Evolutionary conservation across 176 grass and related monocot species (phyloP), one percentile per base, ranked within the genome.

Genomic region (Puccinellia tenuiflora): DNA sequence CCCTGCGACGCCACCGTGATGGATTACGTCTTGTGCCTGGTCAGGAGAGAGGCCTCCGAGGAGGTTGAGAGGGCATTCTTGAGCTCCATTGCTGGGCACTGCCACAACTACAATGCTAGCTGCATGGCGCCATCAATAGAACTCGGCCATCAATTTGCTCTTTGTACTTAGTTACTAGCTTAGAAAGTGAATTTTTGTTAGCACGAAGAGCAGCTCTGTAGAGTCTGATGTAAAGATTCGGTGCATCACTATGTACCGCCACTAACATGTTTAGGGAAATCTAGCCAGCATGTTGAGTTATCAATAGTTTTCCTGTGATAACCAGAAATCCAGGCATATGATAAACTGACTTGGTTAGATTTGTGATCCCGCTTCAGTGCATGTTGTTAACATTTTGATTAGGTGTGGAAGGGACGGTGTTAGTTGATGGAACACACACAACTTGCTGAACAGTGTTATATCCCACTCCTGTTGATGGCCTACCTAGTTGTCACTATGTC

Each of bases 1-100:
- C 75, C 79, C 0, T 95, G 79, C 10, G 87, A 95, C 10, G 81
- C 78, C 26, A 48, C 26, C 0, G 81, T 76, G 29, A 74, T 92
- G 74, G 85, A 95, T 31, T 90, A 95, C 20, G 79, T 66, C 0
- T 26, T 92, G 63, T 84, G 72, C 4, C 78, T 92, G 85, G 12
- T 95, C 21, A 75, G 79, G 5, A 75, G 84, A 79, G 77, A 79
- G 10, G 63, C 80, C 0, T 85, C 89, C 1, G 12, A 82, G 66
- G 88, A 89, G 40, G 80, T 91, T 1, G 86, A 85, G 63, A 87
- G 46, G 17, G 81, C 72, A 13, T 56, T 92, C 53, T 30, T 90
- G 64, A 83, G 82, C 82, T 88, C 82, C 71, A 78, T 93, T 45
- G 55, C 25, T 68, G 9, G 68, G 84, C 43, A 76, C 62, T 61